A percentile compares a stretch with the other conserved stretches of the same genome.
These are phyloP conservation scores for Lanzia echinophila DNA, from an alignment of 2,329 filamentous ascomycete genomes.

Conservation along the genomic window DNA sequence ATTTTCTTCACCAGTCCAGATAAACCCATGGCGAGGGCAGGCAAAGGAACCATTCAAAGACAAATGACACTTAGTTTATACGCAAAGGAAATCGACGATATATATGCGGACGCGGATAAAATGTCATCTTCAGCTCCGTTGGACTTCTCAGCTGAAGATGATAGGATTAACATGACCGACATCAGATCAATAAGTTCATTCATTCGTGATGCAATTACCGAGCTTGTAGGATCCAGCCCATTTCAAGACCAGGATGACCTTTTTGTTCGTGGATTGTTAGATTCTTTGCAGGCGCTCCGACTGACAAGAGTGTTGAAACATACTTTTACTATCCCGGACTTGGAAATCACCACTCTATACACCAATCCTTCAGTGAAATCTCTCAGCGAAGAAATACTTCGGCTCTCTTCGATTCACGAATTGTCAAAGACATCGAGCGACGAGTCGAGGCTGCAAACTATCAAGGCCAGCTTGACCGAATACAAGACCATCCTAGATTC, in stretches of 20 bases:
- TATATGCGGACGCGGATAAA: background rate
- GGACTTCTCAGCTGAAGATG: too few relatives aligned
- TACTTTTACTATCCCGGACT: background rate
- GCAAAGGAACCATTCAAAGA: conserved; percentile 33
- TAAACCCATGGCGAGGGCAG: conserved; percentile 30
- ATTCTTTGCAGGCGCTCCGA: background rate
- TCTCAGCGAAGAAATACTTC: background rate
- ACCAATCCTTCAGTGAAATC: background rate
- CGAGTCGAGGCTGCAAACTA: background rate
- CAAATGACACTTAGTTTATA: conserved; percentile 26
- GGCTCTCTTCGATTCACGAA: background rate
- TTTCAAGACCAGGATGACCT: too few relatives aligned
- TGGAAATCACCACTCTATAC: background rate
- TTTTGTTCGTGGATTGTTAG: background rate
- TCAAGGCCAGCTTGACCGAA: background rate
- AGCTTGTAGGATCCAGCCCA: too few relatives aligned
- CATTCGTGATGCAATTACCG: too few relatives aligned
- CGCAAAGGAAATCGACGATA: background rate
- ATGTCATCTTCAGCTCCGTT: background rate
- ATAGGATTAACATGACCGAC: too few relatives aligned
- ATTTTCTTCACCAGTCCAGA: conserved; percentile 27
- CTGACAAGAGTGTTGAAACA: background rate
- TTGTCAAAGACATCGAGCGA: background rate
- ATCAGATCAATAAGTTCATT: too few relatives aligned
- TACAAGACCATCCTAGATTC: too few relatives aligned